Conservation (phyloP, 495 filamentous ascomycete genomes). For the Talaromyces liani region DNA sequence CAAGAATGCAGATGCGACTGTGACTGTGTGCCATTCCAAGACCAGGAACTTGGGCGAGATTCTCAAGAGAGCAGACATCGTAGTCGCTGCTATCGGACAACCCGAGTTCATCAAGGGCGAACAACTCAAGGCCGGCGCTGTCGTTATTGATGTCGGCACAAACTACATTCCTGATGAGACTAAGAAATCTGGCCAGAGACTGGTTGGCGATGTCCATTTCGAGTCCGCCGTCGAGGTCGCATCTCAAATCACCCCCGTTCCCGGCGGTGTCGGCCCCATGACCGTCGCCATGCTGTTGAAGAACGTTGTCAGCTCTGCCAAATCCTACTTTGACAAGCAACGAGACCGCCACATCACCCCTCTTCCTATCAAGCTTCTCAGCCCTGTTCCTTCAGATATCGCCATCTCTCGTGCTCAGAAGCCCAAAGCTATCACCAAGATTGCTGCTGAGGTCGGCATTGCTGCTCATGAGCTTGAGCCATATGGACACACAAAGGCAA, state of each 20-base stretch:
- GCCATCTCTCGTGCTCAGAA: conserved; percentile 82
- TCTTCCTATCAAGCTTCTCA: conserved; percentile 65
- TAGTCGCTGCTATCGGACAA: conserved; percentile 87
- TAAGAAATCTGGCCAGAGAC: conserved; percentile 84
- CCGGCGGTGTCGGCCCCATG: conserved; percentile 96
- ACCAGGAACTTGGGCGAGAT: conserved; percentile 64
- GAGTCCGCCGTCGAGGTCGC: conserved; percentile 79
- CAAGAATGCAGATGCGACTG: conserved; percentile 91
- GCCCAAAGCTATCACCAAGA: conserved; percentile 76
- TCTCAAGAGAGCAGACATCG: conserved; percentile 78
- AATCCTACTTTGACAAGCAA: conserved; percentile 71
- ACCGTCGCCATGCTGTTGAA: conserved; percentile 94
- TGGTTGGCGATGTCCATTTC: conserved; percentile 96
- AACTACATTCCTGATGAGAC: conserved; percentile 93
- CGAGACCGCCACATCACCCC: conserved; percentile 69
- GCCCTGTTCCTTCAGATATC: conserved; percentile 87
- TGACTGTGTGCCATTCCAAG: conserved; percentile 90
- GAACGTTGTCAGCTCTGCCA: conserved; percentile 83
- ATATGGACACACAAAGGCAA: conserved; percentile 91
- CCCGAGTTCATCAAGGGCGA: conserved; percentile 85
- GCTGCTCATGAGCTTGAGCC: conserved; percentile 80
- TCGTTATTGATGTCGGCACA: conserved; percentile 96
- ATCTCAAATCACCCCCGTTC: conserved; percentile 94
- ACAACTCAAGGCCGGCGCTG: conserved; percentile 86
- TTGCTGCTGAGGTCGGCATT: conserved; percentile 86